Base-by-base conservation (phyloP, 2,329 filamentous ascomycete species). In the Pestalotiopsis sp. region DNA sequence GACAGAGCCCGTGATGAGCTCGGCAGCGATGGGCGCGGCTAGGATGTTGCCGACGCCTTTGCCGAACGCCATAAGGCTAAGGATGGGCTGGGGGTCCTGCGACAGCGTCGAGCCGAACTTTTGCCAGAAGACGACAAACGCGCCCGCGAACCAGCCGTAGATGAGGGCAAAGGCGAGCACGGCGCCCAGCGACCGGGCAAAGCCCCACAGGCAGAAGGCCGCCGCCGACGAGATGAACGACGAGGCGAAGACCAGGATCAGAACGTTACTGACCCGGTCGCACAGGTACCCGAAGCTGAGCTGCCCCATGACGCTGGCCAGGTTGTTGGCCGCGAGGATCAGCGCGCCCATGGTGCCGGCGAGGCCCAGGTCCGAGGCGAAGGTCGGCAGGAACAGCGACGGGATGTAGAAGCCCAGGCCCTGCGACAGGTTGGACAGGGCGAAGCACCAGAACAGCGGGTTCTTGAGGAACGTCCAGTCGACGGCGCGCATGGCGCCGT, bases 101-200 rank as follows among this genome's bases (percentile, higher is more conserved):
- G 75, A 75, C 2, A 77, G 69, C 13, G 73, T 68, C 0, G 73
- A 68, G 7, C 76, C 75, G 62, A 78, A 77, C 57, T 75, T 77
- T 2, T 86, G 83, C 89, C 90, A 92, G 0, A 88, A 87, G 0
- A 87, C 86, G 2, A 87, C 87, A 74, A 89, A 92, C 0, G 87
- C 86, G 0, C 90, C 88, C 0, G 90, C 90, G 67, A 91, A 92
- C 72, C 92, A 82, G 0, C 90, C 91, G 73, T 90, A 92, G 4
- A 85, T 80, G 20, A 91, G 77, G 41, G 89, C 87, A 76, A 90
- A 92, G 7, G 88, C 72, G 27, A 89, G 86, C 39, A 92, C 76
- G 3, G 89, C 78, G 0, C 83, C 82, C 27, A 90, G 78, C 9
- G 80, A 84, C 0, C 82, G 83, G 23, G 87, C 85, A 31, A 86